Conservation (phyloP, 768 basidiomycete genomes). For the Lactifluus pinguis region DNA sequence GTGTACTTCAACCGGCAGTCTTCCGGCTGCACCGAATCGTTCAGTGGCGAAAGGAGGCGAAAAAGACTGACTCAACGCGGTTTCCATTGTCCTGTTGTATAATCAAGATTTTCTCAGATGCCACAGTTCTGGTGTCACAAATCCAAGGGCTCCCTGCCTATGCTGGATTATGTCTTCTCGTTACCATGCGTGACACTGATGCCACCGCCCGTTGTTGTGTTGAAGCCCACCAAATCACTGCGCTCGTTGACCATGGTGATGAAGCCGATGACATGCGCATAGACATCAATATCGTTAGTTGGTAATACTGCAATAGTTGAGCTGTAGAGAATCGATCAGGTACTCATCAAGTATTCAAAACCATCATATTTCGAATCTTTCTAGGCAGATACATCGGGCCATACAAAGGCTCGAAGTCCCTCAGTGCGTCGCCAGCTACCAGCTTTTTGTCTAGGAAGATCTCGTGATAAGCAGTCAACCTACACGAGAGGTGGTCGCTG, state of each 20-base stretch:
- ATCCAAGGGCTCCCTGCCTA: constrained; percentile 83
- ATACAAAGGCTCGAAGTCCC: constrained; percentile 95
- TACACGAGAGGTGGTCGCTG: constrained; percentile 80
- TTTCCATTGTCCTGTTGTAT: constrained; percentile 95
- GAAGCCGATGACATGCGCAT: constrained; percentile 92
- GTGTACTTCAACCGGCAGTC: constrained; percentile 95
- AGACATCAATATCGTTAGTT: constrained; percentile 92
- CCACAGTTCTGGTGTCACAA: constrained; percentile 76
- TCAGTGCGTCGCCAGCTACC: constrained; percentile 86
- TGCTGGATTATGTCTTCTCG: constrained; percentile 96
- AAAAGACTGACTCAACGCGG: constrained; percentile 67
- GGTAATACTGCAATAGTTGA: constrained; percentile 97
- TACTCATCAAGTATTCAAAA: constrained; percentile 1
- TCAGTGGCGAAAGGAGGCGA: not conserved
- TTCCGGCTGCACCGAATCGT: constrained; percentile 28
- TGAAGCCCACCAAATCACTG: constrained; percentile 83
- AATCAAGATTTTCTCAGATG: constrained; percentile 91
- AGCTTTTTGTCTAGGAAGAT: constrained; percentile 99
- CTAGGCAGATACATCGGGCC: constrained; percentile 95
- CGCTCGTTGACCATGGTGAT: constrained; percentile 79
- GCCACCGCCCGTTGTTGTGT: constrained; percentile 88
- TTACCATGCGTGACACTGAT: constrained; percentile 99
- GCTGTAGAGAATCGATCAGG: constrained; percentile 40
- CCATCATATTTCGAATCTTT: constrained; percentile 44
- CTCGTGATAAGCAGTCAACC: constrained; percentile 93